A percentile compares a stretch with the other conserved stretches of the same genome.
phyloP scores from a whole-genome alignment of 176 grass and related monocot genomes.

The Rhipidocladum racemiflorum region DNA sequence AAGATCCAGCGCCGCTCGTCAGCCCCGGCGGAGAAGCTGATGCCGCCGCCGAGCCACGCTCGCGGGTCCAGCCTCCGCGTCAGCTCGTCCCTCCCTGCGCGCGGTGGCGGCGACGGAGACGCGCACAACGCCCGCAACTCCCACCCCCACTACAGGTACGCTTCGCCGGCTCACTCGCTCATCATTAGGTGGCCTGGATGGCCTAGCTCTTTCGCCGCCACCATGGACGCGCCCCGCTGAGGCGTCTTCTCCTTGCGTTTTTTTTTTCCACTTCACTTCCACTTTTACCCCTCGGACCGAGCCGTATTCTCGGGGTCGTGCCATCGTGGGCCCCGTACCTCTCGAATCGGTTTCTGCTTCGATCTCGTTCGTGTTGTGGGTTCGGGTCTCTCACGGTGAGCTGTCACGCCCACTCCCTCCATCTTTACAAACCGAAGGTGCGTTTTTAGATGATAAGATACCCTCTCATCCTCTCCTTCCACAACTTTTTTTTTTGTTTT shows the following conservation, averaged over 20 bases:
- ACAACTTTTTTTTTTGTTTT: neutral
- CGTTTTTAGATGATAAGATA: constrained; percentile 7
- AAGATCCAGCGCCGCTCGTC: constrained; percentile 59
- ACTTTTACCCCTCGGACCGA: neutral
- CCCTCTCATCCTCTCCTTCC: neutral
- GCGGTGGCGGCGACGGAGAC: neutral
- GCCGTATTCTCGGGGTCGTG: neutral
- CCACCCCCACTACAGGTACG: constrained; percentile 41
- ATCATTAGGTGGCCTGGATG: neutral
- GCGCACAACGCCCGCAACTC: neutral
- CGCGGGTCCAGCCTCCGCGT: constrained; percentile 43
- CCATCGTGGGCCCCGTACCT: too few relatives aligned
- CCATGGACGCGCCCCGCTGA: neutral
- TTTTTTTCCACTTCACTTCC: neutral
- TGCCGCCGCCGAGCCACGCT: constrained; percentile 48
- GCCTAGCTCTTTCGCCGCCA: neutral
- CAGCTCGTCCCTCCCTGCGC: constrained; percentile 11
- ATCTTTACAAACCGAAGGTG: constrained; percentile 5
- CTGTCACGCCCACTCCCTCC: neutral
- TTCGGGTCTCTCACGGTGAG: neutral
- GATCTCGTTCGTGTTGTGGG: neutral
- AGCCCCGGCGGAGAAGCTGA: constrained; percentile 55
- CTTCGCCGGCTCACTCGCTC: neutral
- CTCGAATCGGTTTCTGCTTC: neutral
- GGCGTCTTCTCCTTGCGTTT: neutral